These are phyloP conservation scores for Phytophthora ohioensis DNA, from an alignment of 352 stramenopile genomes.

Conservation along the genomic window DNA sequence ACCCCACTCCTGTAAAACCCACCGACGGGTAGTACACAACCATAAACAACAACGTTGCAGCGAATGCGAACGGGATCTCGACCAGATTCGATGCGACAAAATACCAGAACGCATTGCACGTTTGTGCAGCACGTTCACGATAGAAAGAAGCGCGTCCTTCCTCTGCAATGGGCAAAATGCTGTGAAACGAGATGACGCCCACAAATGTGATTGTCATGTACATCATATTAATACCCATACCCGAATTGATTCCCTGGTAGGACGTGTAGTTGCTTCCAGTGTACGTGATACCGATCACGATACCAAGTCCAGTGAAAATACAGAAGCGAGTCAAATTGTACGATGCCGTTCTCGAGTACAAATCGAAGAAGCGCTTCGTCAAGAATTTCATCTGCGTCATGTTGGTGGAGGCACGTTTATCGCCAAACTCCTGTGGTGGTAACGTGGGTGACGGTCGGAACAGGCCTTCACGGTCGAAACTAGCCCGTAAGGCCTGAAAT, in stretches of 20 bases:
- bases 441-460: conserved; percentile 31
- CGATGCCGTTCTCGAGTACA: conserved; percentile 78
- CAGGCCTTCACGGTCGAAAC: conserved; percentile 37
- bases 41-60: conserved; percentile 16
- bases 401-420: conserved; percentile 40
- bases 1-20: conserved; percentile 16
- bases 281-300: conserved; percentile 84
- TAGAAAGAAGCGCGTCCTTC: conserved; percentile 69
- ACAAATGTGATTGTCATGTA: conserved; percentile 86
- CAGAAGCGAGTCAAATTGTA: conserved; percentile 53
- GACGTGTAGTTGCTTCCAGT: conserved; percentile 44
- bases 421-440: conserved; percentile 46
- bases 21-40: conserved; percentile 17
- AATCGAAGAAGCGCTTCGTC: conserved; percentile 55
- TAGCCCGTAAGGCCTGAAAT: conserved; percentile 30
- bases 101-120: conserved; percentile 83
- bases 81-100: conserved; percentile 45
- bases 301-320: conserved; percentile 66
- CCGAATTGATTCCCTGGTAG: conserved; percentile 45
- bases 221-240: conserved; percentile 68
- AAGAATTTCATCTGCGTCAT: conserved; percentile 48
- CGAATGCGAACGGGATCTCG: conserved; percentile 28
- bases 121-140: conserved; percentile 81
- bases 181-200: conserved; percentile 68
- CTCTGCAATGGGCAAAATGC: conserved; percentile 23